These are phyloP conservation scores for Aspergillus sp. DNA, from an alignment of 2,329 filamentous ascomycete genomes.

Conservation along the genomic window DNA sequence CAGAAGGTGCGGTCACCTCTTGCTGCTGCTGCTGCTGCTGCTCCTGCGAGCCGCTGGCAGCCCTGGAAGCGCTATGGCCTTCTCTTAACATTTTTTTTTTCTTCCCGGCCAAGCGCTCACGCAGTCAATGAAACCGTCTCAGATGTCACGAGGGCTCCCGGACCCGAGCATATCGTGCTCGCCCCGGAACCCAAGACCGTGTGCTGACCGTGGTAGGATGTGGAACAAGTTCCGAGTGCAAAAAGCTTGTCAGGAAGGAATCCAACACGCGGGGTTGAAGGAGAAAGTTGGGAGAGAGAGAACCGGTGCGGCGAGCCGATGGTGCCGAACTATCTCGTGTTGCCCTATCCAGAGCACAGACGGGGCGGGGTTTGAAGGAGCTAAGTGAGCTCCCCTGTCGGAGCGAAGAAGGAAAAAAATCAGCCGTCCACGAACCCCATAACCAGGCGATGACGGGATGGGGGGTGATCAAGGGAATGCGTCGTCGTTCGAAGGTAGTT, in stretches of 20 bases:
- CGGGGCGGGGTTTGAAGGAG: slow-evolving; percentile 24
- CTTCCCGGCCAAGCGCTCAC: slow-evolving; percentile 28
- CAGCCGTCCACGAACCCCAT: slow-evolving; percentile 25
- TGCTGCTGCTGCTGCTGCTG: slow-evolving; percentile 20
- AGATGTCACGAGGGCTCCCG: slow-evolving; percentile 40
- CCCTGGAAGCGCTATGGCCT: slow-evolving; percentile 37
- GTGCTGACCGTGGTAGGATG: slow-evolving; percentile 10
- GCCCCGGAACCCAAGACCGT: slow-evolving; percentile 36
- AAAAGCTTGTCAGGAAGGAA: neutral
- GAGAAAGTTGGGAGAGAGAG: slow-evolving; percentile 3
- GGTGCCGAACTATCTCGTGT: slow-evolving; percentile 26
- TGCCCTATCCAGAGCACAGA: slow-evolving; percentile 29
- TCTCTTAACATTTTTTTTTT: slow-evolving; percentile 48
- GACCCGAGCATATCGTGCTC: slow-evolving; percentile 40
- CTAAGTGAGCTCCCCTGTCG: slow-evolving; percentile 25
- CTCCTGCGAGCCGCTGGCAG: slow-evolving; percentile 29
- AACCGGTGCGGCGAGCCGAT: slow-evolving; percentile 19
- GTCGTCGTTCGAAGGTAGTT: slow-evolving; percentile 3
- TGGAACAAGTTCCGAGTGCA: slow-evolving; percentile 4
- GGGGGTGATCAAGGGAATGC: slow-evolving; percentile 9
- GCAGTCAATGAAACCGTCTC: slow-evolving; percentile 34
- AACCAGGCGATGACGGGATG: slow-evolving; percentile 1
- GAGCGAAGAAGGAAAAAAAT: slow-evolving; percentile 19
- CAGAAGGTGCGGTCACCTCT: slow-evolving; percentile 13
- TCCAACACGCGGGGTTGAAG: neutral